Percentiles rank a stretch among this genome's conserved stretches.
These are phyloP conservation scores for Passalora sequoiae DNA, from an alignment of 2,329 filamentous ascomycete genomes.

Conservation along the genomic window DNA sequence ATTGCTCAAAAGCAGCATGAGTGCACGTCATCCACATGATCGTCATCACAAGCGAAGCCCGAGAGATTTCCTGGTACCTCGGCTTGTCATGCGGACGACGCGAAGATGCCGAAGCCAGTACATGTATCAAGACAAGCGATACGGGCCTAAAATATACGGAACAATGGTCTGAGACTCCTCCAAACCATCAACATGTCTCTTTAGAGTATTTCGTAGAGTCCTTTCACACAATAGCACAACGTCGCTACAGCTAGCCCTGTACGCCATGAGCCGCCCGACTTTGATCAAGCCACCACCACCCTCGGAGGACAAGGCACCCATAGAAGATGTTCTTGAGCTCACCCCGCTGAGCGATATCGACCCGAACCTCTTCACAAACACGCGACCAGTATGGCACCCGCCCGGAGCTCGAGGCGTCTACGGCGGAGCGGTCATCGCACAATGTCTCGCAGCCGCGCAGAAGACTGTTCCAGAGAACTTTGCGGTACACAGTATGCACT, in stretches of 20 bases:
- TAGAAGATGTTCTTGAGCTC: constrained; percentile 85
- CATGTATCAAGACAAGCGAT: neutral
- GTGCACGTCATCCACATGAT: neutral
- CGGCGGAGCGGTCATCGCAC: constrained; percentile 88
- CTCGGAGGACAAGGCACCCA: constrained; percentile 67
- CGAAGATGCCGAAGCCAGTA: neutral
- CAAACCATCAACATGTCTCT: too few species aligned
- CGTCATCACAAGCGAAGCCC: neutral
- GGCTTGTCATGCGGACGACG: neutral
- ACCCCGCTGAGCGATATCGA: constrained; percentile 72
- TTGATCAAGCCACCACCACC: constrained; percentile 70
- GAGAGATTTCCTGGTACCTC: neutral
- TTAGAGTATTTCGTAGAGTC: too few species aligned
- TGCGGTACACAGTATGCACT: constrained; percentile 92
- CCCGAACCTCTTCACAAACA: constrained; percentile 90
- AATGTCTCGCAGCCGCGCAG: constrained; percentile 82
- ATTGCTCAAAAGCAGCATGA: too few species aligned
- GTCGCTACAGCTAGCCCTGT: neutral
- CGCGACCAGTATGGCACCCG: constrained; percentile 85
- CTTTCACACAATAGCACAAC: too few species aligned
- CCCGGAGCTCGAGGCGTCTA: constrained; percentile 89
- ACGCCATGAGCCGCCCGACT: constrained; percentile 26
- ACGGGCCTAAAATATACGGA: neutral
- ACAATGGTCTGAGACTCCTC: neutral
- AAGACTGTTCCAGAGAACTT: constrained; percentile 77